A percentile compares a stretch with the other conserved stretches of the same genome.
Evolutionary conservation across 73 alveolate genomes (phyloP).

Genomic region (Uronychia setigera): DNA sequence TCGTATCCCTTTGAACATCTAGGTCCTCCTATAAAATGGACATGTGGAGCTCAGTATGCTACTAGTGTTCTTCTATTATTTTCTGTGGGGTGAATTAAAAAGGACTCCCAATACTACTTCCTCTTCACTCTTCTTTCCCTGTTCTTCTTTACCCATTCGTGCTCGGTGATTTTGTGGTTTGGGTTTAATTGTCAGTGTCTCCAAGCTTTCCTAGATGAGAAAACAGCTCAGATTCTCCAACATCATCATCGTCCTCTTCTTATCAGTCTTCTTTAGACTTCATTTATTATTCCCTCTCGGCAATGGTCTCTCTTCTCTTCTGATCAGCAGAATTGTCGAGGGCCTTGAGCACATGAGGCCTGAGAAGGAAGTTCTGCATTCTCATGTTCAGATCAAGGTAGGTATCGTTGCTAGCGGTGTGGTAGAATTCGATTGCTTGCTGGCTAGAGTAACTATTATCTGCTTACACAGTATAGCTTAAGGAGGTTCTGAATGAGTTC

Average conservation of each 20-base stretch:
- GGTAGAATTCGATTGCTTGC: conserved; percentile 45
- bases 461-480: conserved; percentile 27
- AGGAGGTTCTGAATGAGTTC: conserved; percentile 18
- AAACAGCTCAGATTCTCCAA: no score
- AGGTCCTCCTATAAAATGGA: neutral
- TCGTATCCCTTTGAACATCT: neutral
- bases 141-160: no score
- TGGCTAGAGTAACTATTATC: neutral
- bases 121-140: neutral
- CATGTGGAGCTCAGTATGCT: neutral
- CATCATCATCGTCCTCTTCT: no score
- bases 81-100: neutral
- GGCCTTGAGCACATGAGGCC: conserved; percentile 28
- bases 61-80: neutral
- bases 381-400: conserved; percentile 34
- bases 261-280: no score
- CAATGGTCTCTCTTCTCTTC: no score
- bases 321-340: neutral
- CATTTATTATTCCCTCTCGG: no score
- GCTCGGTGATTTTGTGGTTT: no score
- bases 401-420: conserved; percentile 19
- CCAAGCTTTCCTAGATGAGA: no score
- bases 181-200: no score
- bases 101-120: neutral
- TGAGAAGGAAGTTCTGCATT: conserved; percentile 31